Conservation (phyloP, 768 basidiomycete species). For the Kwoniella europaea region DNA sequence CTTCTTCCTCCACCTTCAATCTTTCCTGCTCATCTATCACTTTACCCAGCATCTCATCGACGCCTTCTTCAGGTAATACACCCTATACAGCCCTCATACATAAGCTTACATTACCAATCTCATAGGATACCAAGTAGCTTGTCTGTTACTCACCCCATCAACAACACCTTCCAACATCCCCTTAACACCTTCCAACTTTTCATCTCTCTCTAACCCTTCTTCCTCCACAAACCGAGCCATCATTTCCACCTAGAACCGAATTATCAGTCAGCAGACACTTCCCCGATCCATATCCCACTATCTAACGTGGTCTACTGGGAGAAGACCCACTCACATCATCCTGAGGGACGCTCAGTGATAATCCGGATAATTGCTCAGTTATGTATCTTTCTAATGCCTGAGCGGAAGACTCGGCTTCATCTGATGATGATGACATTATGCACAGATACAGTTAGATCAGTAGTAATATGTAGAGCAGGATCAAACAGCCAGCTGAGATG, state of each 20-base stretch:
- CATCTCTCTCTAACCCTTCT: slow-evolving; percentile 54
- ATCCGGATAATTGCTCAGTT: slow-evolving; percentile 30
- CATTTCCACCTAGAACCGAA: slow-evolving; percentile 46
- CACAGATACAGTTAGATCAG: neutral
- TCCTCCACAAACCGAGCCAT: slow-evolving; percentile 57
- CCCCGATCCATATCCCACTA: too few species aligned
- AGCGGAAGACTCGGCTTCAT: slow-evolving; percentile 39
- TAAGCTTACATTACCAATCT: neutral
- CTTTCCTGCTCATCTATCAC: slow-evolving; percentile 40
- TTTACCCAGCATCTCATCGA: slow-evolving; percentile 37
- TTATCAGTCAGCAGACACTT: neutral
- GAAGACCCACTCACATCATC: slow-evolving; percentile 44
- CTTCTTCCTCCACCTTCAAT: slow-evolving; percentile 26
- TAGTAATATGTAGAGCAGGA: too few species aligned
- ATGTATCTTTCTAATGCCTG: slow-evolving; percentile 51
- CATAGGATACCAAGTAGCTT: too few species aligned
- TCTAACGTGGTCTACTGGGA: neutral
- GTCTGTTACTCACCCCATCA: slow-evolving; percentile 30
- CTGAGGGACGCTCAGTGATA: slow-evolving; percentile 39
- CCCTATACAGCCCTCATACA: slow-evolving; percentile 15
- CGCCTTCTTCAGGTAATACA: slow-evolving; percentile 28
- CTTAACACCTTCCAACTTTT: slow-evolving; percentile 55
- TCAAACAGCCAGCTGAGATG: too few species aligned
- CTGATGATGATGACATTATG: neutral
- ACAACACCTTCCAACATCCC: slow-evolving; percentile 55